phyloP scores from a whole-genome alignment of 208 protist genomes.

The Trypanosoma conorhini region DNA sequence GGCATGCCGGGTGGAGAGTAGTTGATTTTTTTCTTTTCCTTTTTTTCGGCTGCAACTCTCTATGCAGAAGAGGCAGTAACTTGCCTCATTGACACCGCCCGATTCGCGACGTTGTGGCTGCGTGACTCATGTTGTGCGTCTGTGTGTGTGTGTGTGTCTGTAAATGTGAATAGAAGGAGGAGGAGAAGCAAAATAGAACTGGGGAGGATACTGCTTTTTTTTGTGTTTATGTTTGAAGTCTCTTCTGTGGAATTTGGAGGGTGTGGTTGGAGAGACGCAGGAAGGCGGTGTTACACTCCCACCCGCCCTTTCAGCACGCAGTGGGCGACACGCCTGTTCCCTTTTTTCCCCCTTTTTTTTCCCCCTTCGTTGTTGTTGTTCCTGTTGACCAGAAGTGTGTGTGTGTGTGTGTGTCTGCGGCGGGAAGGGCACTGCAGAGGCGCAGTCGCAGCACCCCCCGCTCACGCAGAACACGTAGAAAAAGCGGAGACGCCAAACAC shows the following conservation, averaged over 20 bases:
- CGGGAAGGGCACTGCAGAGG: neutral
- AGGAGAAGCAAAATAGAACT: constrained; percentile 4
- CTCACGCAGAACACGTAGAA: no score
- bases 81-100: neutral
- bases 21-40: neutral
- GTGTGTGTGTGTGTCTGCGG: neutral
- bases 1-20: neutral
- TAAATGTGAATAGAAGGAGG: neutral
- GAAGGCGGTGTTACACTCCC: no score
- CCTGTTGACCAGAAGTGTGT: neutral
- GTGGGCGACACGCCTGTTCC: no score
- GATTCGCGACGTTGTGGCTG: neutral
- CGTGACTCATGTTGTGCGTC: no score
- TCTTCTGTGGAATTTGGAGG: no score
- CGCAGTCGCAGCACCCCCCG: neutral
- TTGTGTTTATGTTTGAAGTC: no score
- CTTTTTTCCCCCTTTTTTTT: no score
- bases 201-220: neutral
- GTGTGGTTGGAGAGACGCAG: no score
- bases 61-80: neutral
- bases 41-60: neutral
- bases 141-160: neutral
- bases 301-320: no score
- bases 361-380: no score
- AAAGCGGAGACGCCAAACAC: no score